A percentile compares a stretch with the other conserved stretches of the same genome.
Evolutionary conservation across 2,329 filamentous ascomycete genomes (phyloP).

Genomic region (Penicillium palitans): DNA sequence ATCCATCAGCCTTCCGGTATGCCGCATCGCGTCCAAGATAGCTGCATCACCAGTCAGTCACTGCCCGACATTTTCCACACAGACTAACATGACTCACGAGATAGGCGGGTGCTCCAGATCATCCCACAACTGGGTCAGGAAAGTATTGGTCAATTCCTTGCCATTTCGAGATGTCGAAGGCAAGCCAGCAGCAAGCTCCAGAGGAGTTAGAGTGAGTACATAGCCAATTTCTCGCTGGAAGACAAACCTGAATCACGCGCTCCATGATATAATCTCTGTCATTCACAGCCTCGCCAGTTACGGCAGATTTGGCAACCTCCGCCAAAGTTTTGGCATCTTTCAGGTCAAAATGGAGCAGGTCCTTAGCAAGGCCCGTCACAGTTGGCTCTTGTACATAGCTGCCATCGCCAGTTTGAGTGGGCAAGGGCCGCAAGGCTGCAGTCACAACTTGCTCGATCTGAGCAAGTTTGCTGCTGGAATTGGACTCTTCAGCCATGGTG

Average conservation of each 20-base stretch:
- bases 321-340: conserved; percentile 46
- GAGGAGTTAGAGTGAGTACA: conserved; percentile 1
- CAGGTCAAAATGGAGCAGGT: conserved; percentile 51
- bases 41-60: conserved; percentile 23
- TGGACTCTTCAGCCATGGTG: conserved; percentile 25
- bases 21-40: conserved; percentile 40
- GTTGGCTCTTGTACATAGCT: conserved; percentile 40
- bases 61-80: conserved; percentile 6
- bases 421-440: conserved; percentile 45
- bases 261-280: conserved; percentile 66
- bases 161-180: conserved; percentile 38
- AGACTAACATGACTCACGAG: conserved; percentile 36
- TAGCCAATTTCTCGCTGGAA: not conserved
- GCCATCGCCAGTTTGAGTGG: conserved; percentile 44
- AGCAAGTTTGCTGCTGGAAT: conserved; percentile 37
- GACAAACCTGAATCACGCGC: conserved; percentile 50
- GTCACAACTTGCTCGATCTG: conserved; percentile 43
- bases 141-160: conserved; percentile 49
- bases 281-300: conserved; percentile 56
- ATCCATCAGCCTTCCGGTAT: conserved; percentile 41
- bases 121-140: conserved; percentile 56
- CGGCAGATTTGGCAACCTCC: conserved; percentile 43
- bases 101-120: conserved; percentile 57
- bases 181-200: conserved; percentile 40
- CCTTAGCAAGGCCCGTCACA: conserved; percentile 42